Percentiles rank a stretch among this genome's conserved stretches.
Evolutionary conservation across 305 asterid species (phyloP).

Genomic region (Ilex paraguariensis): DNA sequence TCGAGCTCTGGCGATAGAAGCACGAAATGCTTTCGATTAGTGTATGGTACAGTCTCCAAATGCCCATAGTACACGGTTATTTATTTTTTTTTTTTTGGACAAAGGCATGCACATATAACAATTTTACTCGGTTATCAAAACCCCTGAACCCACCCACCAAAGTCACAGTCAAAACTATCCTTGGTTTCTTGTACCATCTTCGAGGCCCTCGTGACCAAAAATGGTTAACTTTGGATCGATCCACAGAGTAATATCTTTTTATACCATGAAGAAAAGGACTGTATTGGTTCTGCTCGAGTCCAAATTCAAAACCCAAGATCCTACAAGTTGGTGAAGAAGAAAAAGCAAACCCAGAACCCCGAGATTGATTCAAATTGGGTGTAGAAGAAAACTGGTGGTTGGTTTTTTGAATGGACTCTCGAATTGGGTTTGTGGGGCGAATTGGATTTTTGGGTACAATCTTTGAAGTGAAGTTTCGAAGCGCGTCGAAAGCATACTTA

Average conservation of each 20-base stretch:
- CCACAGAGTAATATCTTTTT: slow-evolving; percentile 66
- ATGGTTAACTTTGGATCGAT: slow-evolving; percentile 41
- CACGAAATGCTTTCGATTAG: slow-evolving; percentile 82
- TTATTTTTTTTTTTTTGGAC: too few relatives aligned
- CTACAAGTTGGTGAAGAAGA: slow-evolving; percentile 30
- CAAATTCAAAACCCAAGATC: slow-evolving; percentile 28
- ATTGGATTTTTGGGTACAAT: slow-evolving; percentile 26
- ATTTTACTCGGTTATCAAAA: slow-evolving; percentile 47
- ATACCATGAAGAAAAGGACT: slow-evolving; percentile 46
- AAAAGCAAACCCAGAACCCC: slow-evolving; percentile 15
- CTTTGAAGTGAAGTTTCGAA: slow-evolving; percentile 34
- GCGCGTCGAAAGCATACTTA: slow-evolving; percentile 27
- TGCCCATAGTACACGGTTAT: slow-evolving; percentile 68
- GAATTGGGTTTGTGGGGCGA: slow-evolving; percentile 12
- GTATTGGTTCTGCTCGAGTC: slow-evolving; percentile 17
- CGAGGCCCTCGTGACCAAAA: slow-evolving; percentile 59
- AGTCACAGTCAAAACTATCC: slow-evolving; percentile 26
- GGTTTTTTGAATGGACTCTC: slow-evolving; percentile 16
- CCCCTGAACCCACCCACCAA: slow-evolving; percentile 59
- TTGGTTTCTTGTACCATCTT: slow-evolving; percentile 69
- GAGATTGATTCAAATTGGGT: slow-evolving; percentile 9
- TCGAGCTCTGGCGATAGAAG: slow-evolving; percentile 54
- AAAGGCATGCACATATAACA: too few relatives aligned
- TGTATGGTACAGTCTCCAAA: slow-evolving; percentile 80
- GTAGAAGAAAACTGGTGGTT: slow-evolving; percentile 5